phyloP scores from a whole-genome alignment of 2,329 filamentous ascomycete species.

The Penicillium sp. region DNA sequence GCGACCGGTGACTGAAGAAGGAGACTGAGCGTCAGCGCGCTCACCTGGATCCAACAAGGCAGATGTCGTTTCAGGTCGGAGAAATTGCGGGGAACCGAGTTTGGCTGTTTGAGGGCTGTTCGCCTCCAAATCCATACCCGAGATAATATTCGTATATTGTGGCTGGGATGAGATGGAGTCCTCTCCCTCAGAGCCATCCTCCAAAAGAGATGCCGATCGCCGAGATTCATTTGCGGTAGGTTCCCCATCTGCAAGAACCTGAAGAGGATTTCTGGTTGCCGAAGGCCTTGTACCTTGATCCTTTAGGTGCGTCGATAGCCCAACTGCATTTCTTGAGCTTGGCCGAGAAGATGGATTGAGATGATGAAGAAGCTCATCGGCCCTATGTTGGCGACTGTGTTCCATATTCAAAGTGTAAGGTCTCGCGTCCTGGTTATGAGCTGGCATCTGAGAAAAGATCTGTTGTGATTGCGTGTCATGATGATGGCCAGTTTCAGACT shows the following conservation, averaged over 20 bases:
- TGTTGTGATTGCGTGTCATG: conserved; percentile 9
- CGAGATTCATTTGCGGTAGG: background rate
- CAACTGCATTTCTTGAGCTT: background rate
- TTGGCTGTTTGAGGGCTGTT: background rate
- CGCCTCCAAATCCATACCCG: background rate
- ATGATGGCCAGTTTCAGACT: background rate
- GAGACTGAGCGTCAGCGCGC: background rate
- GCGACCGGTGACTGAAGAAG: background rate
- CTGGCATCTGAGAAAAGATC: conserved; percentile 17
- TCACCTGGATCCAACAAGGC: background rate
- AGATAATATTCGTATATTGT: background rate
- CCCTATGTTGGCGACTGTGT: background rate
- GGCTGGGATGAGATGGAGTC: conserved; percentile 6
- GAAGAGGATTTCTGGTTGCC: background rate
- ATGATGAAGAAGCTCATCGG: conserved; percentile 15
- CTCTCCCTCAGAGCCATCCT: background rate
- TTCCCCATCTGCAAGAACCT: background rate
- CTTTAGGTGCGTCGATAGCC: background rate
- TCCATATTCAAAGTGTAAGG: background rate
- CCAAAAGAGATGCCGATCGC: background rate
- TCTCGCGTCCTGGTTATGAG: background rate
- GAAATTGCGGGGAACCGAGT: background rate
- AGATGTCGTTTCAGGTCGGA: background rate
- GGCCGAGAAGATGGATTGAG: conserved; percentile 3
- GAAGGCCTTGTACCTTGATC: background rate